Percentiles rank a stretch among this genome's conserved stretches.
Conservation (phyloP, 495 filamentous ascomycete species). For the Parmelia sp. region DNA sequence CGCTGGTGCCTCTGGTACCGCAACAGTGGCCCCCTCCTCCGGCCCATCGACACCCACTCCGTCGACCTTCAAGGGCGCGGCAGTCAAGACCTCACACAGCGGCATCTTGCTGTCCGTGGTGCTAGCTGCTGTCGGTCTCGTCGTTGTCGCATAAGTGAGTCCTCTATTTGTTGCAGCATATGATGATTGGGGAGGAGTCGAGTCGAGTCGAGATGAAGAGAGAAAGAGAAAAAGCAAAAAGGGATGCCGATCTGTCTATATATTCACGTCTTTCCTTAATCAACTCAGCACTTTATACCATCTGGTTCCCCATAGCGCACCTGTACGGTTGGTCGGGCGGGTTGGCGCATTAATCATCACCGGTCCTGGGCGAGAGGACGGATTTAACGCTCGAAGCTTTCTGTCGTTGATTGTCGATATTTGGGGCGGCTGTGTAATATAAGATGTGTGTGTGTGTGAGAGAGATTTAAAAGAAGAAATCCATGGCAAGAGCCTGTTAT, state of each 20-base stretch:
- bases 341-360: conserved; percentile 3
- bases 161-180: conserved; percentile 5
- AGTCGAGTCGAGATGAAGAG: not conserved
- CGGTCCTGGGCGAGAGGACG: not conserved
- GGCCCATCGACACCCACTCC: conserved; percentile 9
- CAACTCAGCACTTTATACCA: conserved; percentile 7
- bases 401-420: not conserved
- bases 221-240: no score
- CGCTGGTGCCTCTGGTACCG: not conserved
- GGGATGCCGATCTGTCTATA: not conserved
- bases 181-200: not conserved
- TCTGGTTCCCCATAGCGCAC: not conserved
- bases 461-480: not conserved
- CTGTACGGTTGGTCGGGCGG: not conserved
- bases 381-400: not conserved
- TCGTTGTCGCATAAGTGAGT: conserved; percentile 18
- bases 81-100: conserved; percentile 14
- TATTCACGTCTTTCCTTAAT: conserved; percentile 20
- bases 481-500: conserved; percentile 7
- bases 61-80: conserved; percentile 24
- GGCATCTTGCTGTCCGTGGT: conserved; percentile 12
- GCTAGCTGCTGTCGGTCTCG: conserved; percentile 19
- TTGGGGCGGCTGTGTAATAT: not conserved
- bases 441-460: not conserved
- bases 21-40: no score